Base-by-base conservation (phyloP, 345 rosid genomes). In the Geranium rotundifolium region DNA sequence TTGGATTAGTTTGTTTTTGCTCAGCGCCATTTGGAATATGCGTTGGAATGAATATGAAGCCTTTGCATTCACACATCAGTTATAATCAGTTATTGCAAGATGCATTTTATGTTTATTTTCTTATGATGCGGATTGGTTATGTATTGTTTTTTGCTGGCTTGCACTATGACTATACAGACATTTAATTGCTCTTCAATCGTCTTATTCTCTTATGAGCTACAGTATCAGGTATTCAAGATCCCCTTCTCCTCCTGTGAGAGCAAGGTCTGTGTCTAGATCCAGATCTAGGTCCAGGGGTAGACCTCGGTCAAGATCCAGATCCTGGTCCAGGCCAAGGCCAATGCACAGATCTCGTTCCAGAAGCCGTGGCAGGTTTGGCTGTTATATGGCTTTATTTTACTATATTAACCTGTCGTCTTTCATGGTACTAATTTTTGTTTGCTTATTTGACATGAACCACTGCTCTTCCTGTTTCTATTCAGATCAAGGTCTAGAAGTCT, bases 401-500 rank as follows among this genome's bases (percentile, higher is more conserved):
- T 30, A 27, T 41, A 15, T 39, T 49, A 27, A 2, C 10, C 20
- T 64, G 19, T 12, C 15, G 31, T 30, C 17, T 63, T 49, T 5
- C 4, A 1, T 62, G 10, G 10, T 56, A 55, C 49, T 62, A 18
- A 18, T 29, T 17, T 60, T 73, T 60, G 60, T 19, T 65, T 52
- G 27, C 37, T 27, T 58, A 64, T 59, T 46, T 55, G 61, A 34
- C 37, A 54, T 74, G 75, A 67, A 68, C 71, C 41, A 18, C 14
- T 69, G 77, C 62, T 63, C 55, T 56, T 70, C 18, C 61, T 55
- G 69, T 30, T 66, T 64, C 41, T 31, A 7, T 31, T 31, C 78
- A 79, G 88, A 76, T 85, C 88, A 72, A 85, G 89, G 66, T 91
- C 96, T 69, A 81, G 96, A 81, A 79, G 89, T 73, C 90, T 71